Evolutionary conservation across 768 basidiomycete genomes (phyloP).

Genomic region (Dendrothele bispora): DNA sequence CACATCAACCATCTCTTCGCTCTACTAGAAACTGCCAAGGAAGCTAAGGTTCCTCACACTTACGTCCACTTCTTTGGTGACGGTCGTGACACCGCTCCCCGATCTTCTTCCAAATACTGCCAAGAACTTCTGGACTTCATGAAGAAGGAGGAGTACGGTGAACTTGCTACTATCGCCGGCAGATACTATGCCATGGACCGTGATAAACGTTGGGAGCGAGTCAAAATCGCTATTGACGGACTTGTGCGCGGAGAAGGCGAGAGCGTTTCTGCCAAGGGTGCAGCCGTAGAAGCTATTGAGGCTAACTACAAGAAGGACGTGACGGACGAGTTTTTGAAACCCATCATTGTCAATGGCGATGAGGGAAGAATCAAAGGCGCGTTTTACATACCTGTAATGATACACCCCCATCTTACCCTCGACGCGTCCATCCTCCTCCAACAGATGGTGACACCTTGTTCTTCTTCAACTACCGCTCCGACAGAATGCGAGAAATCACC

Average conservation of each 20-base stretch:
- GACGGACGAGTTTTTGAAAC: slow-evolving; percentile 96
- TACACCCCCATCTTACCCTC: too few relatives aligned
- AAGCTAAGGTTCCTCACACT: slow-evolving; percentile 77
- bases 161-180: slow-evolving; percentile 83
- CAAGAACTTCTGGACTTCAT: slow-evolving; percentile 78
- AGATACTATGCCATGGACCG: slow-evolving; percentile 98
- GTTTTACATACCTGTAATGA: too few relatives aligned
- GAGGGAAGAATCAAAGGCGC: slow-evolving; percentile 79
- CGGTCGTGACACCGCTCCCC: slow-evolving; percentile 91
- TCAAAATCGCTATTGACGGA: slow-evolving; percentile 88
- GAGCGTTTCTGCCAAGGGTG: slow-evolving; percentile 22
- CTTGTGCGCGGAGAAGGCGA: slow-evolving; percentile 72
- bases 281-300: slow-evolving; percentile 58
- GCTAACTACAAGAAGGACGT: slow-evolving; percentile 80
- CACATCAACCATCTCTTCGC: slow-evolving; percentile 90
- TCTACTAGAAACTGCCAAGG: slow-evolving; percentile 87
- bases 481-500: slow-evolving; percentile 92
- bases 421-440: background rate
- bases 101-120: slow-evolving; percentile 76
- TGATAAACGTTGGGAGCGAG: slow-evolving; percentile 93
- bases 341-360: slow-evolving; percentile 83
- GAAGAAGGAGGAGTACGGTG: slow-evolving; percentile 73
- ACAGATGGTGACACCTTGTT: slow-evolving; percentile 86
- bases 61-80: slow-evolving; percentile 95
- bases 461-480: slow-evolving; percentile 97